Evolutionary conservation across 2,329 filamentous ascomycete species (phyloP).

Genomic region (Clarireedia sp.): DNA sequence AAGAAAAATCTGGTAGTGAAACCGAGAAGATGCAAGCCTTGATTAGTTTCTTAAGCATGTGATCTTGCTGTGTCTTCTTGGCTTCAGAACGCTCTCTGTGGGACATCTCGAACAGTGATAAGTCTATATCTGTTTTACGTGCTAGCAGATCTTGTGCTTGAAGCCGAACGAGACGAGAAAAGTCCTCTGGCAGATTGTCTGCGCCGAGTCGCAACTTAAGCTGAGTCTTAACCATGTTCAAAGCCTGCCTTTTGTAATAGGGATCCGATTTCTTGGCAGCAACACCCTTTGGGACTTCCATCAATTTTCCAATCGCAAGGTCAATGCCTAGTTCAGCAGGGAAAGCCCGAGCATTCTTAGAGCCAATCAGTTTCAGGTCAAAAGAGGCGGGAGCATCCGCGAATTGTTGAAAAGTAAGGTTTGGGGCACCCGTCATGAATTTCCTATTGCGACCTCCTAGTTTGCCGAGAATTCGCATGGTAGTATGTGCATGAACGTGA

Average conservation of each 20-base stretch:
- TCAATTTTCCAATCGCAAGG: constrained; percentile 77
- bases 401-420: constrained; percentile 75
- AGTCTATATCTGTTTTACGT: constrained; percentile 62
- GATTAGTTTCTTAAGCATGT: constrained; percentile 73
- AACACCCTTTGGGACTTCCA: constrained; percentile 62
- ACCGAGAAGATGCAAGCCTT: constrained; percentile 83
- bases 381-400: constrained; percentile 84
- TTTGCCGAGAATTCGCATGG: constrained; percentile 94
- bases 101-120: constrained; percentile 63
- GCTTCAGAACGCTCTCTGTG: constrained; percentile 75
- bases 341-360: constrained; percentile 81
- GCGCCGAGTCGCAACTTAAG: constrained; percentile 84
- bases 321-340: constrained; percentile 82
- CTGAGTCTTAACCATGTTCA: constrained; percentile 80
- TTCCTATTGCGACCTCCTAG: constrained; percentile 91
- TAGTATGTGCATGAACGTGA: constrained; percentile 96
- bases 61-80: constrained; percentile 81
- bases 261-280: constrained; percentile 52
- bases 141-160: constrained; percentile 80
- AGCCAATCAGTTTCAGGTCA: constrained; percentile 81
- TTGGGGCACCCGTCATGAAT: constrained; percentile 83
- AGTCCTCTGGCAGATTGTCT: constrained; percentile 82
- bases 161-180: constrained; percentile 74
- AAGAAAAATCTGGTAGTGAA: constrained; percentile 71
- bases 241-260: constrained; percentile 89